Evolutionary conservation across 2,329 filamentous ascomycete genomes (phyloP).

Genomic region (Trichoderma pleuroti): DNA sequence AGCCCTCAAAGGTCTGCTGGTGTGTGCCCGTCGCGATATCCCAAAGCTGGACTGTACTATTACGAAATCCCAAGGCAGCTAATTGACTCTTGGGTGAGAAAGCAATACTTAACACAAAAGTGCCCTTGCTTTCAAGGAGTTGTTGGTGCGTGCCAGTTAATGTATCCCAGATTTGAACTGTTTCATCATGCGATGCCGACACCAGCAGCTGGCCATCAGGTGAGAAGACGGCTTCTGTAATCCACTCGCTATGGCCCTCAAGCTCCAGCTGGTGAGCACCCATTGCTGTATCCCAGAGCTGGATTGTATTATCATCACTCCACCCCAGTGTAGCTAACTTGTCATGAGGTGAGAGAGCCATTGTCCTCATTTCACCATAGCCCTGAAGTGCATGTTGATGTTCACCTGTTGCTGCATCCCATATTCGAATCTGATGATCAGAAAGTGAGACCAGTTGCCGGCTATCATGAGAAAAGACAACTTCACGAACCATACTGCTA

Average conservation of each 20-base stretch:
- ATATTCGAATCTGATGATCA: background rate
- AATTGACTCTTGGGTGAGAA: background rate
- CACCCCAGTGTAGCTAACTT: background rate
- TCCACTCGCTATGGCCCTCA: background rate
- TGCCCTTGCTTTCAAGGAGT: background rate
- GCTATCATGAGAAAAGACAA: background rate
- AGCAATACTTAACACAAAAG: background rate
- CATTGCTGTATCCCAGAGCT: background rate
- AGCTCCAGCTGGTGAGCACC: background rate
- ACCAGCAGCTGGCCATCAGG: background rate
- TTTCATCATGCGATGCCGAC: background rate
- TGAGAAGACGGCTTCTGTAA: background rate
- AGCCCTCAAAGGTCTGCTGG: background rate
- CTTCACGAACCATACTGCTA: too few relatives aligned
- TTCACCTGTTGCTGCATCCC: background rate
- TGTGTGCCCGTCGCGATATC: background rate
- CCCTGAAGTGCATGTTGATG: background rate
- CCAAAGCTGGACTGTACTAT: background rate
- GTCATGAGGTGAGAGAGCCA: background rate
- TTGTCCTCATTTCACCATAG: background rate
- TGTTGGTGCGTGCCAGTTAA: background rate
- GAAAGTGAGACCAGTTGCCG: background rate
- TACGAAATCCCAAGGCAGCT: background rate
- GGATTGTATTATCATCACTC: too few relatives aligned
- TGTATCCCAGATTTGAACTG: background rate